phyloP scores from a whole-genome alignment of 192 early-diverging fungal genomes.

The Geranomyces variabilis region DNA sequence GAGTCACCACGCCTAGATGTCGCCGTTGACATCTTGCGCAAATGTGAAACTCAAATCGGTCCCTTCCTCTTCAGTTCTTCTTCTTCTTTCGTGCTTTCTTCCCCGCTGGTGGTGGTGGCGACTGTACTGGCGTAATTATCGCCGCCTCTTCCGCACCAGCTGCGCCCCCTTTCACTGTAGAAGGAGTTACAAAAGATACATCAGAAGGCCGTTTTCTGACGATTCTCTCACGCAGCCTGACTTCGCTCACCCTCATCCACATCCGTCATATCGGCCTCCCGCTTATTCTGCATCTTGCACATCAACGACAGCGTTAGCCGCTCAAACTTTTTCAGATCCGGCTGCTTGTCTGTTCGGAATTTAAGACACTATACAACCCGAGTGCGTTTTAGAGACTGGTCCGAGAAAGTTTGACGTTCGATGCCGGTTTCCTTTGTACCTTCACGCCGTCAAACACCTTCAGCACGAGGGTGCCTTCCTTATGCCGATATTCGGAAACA shows the following conservation, averaged over 20 bases:
- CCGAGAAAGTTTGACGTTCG: too few relatives aligned
- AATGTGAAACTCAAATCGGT: too few relatives aligned
- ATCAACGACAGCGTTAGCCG: constrained; percentile 67
- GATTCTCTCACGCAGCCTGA: too few relatives aligned
- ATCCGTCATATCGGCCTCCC: neutral
- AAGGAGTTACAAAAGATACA: neutral
- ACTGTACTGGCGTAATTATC: neutral
- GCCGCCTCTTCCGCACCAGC: neutral
- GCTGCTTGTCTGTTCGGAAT: constrained; percentile 69
- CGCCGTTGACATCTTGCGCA: too few relatives aligned
- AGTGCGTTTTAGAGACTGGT: too few relatives aligned
- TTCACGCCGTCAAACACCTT: constrained; percentile 74
- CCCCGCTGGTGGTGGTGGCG: neutral
- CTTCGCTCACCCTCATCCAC: neutral
- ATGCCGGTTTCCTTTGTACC: constrained; percentile 48
- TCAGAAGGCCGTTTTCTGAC: too few relatives aligned
- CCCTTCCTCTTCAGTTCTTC: neutral
- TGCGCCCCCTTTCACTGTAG: neutral
- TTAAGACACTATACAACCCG: constrained; percentile 58
- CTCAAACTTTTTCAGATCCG: constrained; percentile 76
- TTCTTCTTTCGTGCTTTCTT: constrained; percentile 1
- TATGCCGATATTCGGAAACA: constrained; percentile 67
- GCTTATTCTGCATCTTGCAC: constrained; percentile 63
- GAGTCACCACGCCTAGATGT: too few relatives aligned
- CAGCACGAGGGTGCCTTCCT: constrained; percentile 69